phyloP scores from a whole-genome alignment of 306 rosid species.

The Glycine tomentella region DNA sequence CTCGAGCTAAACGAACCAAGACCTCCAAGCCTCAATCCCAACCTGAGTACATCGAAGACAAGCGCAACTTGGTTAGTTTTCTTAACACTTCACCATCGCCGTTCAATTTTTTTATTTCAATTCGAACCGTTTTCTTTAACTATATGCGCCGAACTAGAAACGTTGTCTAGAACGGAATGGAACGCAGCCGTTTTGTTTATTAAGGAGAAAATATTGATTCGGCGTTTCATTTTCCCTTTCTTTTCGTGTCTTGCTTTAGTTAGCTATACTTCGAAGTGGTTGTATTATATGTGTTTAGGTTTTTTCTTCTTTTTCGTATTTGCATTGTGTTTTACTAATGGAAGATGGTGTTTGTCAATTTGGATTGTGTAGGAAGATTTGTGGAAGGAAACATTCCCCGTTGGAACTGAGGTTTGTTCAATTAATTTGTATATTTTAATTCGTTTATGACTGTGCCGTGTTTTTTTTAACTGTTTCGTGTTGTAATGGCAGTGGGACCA shows the following conservation, averaged over 20 bases:
- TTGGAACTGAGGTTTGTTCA: conserved; percentile 63
- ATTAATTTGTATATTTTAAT: neutral
- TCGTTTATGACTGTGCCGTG: neutral
- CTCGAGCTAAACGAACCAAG: conserved; percentile 65
- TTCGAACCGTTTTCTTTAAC: neutral
- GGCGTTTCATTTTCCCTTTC: neutral
- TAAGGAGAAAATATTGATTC: neutral
- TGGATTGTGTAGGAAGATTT: conserved; percentile 57
- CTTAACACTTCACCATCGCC: neutral
- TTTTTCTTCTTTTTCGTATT: neutral
- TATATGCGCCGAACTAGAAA: neutral
- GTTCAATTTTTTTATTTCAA: neutral
- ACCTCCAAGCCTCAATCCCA: conserved; percentile 55
- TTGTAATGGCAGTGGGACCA: conserved; percentile 60
- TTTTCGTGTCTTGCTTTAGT: neutral
- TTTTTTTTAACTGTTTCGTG: neutral
- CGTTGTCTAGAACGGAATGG: neutral
- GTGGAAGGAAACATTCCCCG: conserved; percentile 61
- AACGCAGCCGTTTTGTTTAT: neutral
- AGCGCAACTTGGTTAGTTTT: conserved; percentile 59
- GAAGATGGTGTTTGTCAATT: conserved; percentile 24
- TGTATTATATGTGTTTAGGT: neutral
- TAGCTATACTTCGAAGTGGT: conserved; percentile 14
- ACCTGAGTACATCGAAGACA: conserved; percentile 61
- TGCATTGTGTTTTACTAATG: conserved; percentile 12